Evolutionary conservation across 2,329 filamentous ascomycete genomes (phyloP).

Genomic region (Diaporthe sp.): DNA sequence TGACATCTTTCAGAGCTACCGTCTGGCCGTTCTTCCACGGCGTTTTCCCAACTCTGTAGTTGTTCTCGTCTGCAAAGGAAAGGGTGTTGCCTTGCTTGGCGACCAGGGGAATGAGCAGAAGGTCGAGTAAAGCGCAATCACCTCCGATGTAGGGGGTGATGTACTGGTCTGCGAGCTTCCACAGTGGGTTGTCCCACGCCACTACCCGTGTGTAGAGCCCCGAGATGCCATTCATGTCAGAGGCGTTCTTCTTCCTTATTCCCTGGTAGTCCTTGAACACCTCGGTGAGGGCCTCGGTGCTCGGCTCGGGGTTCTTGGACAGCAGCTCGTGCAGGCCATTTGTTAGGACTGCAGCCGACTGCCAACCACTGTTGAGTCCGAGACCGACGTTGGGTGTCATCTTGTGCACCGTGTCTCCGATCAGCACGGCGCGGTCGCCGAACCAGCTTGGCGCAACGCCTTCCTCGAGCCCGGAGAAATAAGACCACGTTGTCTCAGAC

Average conservation of each 20-base stretch:
- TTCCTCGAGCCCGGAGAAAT: constrained; percentile 43
- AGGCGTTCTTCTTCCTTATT: constrained; percentile 39
- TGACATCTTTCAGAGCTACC: constrained; percentile 20
- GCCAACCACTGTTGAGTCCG: constrained; percentile 45
- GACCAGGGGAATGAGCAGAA: constrained; percentile 37
- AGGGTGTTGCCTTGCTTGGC: constrained; percentile 35
- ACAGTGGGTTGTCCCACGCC: constrained; percentile 42
- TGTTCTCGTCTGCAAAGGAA: constrained; percentile 37
- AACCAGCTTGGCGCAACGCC: constrained; percentile 42
- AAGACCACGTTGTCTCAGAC: constrained; percentile 28
- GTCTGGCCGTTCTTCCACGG: constrained; percentile 37
- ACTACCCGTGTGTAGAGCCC: constrained; percentile 41
- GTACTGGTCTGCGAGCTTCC: constrained; percentile 42
- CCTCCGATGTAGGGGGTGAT: constrained; percentile 39
- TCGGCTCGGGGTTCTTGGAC: constrained; percentile 30
- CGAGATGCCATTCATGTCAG: constrained; percentile 34
- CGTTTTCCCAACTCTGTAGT: constrained; percentile 37
- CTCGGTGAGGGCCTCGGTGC: constrained; percentile 36
- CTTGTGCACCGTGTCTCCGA: constrained; percentile 46
- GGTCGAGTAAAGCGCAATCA: constrained; percentile 37
- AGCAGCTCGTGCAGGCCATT: constrained; percentile 41
- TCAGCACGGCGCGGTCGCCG: constrained; percentile 43
- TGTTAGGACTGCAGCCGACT: constrained; percentile 43
- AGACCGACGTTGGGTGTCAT: constrained; percentile 45
- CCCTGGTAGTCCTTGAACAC: constrained; percentile 43